phyloP scores from a whole-genome alignment of 2,329 filamentous ascomycete genomes.

The Nannizziopsis barbatae region DNA sequence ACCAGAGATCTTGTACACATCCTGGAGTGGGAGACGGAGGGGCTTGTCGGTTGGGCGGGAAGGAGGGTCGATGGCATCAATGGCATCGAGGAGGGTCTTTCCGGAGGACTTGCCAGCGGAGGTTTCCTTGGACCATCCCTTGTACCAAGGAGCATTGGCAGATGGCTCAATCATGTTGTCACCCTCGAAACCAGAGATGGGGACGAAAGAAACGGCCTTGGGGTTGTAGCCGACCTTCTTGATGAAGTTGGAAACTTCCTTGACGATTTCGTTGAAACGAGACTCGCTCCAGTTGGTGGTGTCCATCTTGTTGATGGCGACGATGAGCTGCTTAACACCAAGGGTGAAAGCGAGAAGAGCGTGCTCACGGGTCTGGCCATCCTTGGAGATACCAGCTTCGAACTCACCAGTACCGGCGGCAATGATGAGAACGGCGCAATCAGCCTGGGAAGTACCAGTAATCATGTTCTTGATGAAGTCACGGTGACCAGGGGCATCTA shows the following conservation, averaged over 20 bases:
- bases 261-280: constrained; percentile 98
- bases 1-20: constrained; percentile 99
- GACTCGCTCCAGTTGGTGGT: constrained; percentile 96
- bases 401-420: constrained; percentile 99
- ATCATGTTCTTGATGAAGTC: constrained; percentile 99
- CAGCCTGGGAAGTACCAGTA: constrained; percentile 99
- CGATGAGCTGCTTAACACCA: constrained; percentile 99
- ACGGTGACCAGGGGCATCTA: constrained; percentile 97
- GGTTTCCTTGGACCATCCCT: constrained; percentile 99
- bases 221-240: constrained; percentile 99
- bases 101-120: constrained; percentile 74
- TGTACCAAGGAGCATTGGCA: constrained; percentile 98
- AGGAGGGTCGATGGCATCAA: constrained; percentile 88
- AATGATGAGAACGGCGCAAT: constrained; percentile 99
- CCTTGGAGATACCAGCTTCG: constrained; percentile 99
- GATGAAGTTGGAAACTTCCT: constrained; percentile 99
- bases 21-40: constrained; percentile 99
- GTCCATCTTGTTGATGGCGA: constrained; percentile 99
- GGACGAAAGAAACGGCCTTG: constrained; percentile 96
- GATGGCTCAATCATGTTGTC: constrained; percentile 97
- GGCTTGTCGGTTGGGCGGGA: constrained; percentile 96
- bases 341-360: constrained; percentile 99
- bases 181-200: constrained; percentile 99
- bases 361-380: constrained; percentile 99
- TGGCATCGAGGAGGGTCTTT: constrained; percentile 99